Conservation (phyloP, 1,284 basidiomycete genomes). For the Fomitopsis betulina region DNA sequence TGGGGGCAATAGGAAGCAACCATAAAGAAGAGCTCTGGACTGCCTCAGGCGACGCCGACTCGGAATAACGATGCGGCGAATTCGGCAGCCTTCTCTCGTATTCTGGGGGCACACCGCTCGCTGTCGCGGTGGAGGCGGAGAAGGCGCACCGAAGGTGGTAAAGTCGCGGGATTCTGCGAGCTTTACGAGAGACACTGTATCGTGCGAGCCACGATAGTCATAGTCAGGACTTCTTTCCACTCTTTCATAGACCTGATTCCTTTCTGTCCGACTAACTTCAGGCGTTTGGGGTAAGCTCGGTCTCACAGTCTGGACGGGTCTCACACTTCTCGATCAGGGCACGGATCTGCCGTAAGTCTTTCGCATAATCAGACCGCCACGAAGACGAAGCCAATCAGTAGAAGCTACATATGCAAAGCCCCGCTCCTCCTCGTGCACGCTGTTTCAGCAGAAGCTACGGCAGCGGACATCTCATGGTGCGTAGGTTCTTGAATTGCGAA, state of each 20-base stretch:
- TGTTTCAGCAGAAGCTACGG: background rate
- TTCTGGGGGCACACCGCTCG: background rate
- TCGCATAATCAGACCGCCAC: background rate
- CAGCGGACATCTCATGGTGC: background rate
- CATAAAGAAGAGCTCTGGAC: background rate
- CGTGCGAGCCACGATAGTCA: background rate
- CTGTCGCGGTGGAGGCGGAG: background rate
- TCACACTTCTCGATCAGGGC: constrained; percentile 3
- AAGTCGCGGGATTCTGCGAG: background rate
- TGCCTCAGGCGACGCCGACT: background rate
- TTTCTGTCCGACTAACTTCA: background rate
- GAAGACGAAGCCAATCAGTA: background rate
- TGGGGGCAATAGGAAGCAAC: background rate
- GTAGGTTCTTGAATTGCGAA: background rate
- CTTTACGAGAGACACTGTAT: background rate
- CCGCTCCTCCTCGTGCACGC: background rate
- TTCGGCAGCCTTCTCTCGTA: background rate
- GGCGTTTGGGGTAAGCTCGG: background rate
- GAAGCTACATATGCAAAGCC: background rate
- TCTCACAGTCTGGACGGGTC: background rate
- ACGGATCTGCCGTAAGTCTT: constrained; percentile 2
- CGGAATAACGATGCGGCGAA: background rate
- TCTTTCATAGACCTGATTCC: background rate
- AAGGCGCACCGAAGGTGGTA: background rate
- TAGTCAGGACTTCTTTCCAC: background rate